A percentile compares a stretch with the other conserved stretches of the same genome.
Conservation (phyloP, 805 yeast species). For the Metschnikowia orientalis region DNA sequence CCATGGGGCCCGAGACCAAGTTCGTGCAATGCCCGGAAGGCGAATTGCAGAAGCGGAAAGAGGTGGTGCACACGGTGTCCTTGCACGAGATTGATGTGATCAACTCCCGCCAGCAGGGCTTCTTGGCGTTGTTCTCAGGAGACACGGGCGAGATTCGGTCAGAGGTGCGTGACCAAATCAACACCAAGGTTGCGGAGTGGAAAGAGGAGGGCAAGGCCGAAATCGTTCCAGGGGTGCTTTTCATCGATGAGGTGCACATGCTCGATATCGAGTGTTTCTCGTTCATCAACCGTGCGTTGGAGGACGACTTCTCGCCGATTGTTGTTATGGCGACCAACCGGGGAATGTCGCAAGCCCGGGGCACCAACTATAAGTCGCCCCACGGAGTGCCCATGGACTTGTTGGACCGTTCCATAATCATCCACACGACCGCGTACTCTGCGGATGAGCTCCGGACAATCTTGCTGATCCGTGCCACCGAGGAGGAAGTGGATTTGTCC, state of each 20-base stretch:
- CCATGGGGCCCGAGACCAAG: slow-evolving; percentile 97
- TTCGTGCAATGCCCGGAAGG: slow-evolving; percentile 99
- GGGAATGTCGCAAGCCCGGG: slow-evolving; percentile 90
- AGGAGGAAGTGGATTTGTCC: slow-evolving; percentile 84
- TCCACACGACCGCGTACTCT: slow-evolving; percentile 75
- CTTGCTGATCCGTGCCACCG: slow-evolving; percentile 83
- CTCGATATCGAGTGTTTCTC: slow-evolving; percentile 95
- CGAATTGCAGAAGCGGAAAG: slow-evolving; percentile 92
- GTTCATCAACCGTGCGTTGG: slow-evolving; percentile 91
- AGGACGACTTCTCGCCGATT: slow-evolving; percentile 94
- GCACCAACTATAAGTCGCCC: slow-evolving; percentile 89
- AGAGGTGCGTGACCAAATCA: slow-evolving; percentile 94
- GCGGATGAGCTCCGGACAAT: slow-evolving; percentile 84
- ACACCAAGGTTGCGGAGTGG: slow-evolving; percentile 96
- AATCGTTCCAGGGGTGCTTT: slow-evolving; percentile 94
- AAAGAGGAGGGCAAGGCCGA: slow-evolving; percentile 98
- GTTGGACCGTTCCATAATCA: slow-evolving; percentile 88
- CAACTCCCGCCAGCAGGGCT: slow-evolving; percentile 96
- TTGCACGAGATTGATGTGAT: slow-evolving; percentile 97
- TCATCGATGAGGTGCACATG: slow-evolving; percentile 98
- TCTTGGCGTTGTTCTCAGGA: slow-evolving; percentile 89
- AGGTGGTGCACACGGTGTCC: slow-evolving; percentile 96
- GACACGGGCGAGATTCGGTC: slow-evolving; percentile 97
- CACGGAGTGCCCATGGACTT: slow-evolving; percentile 97
- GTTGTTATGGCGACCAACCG: slow-evolving; percentile 96